phyloP scores from a whole-genome alignment of 805 yeast species.

The Saturnispora hagleri region DNA sequence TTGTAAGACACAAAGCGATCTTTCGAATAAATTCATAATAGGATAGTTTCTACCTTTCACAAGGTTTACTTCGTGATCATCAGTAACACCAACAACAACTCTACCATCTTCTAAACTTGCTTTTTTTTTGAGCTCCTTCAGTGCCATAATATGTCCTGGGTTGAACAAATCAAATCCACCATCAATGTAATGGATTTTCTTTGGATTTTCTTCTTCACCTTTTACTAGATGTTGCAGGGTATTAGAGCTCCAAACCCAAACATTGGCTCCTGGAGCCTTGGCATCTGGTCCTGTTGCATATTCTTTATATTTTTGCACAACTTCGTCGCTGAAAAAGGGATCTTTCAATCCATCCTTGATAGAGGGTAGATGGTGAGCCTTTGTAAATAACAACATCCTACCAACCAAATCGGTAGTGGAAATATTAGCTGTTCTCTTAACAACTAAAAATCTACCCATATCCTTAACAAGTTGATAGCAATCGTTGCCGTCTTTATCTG shows the following conservation, averaged over 20 bases:
- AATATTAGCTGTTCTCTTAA: constrained; percentile 87
- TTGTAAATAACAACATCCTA: constrained; percentile 61
- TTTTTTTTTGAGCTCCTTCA: constrained; percentile 38
- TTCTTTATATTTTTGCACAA: constrained; percentile 33
- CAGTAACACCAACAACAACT: constrained; percentile 58
- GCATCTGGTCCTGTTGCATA: constrained; percentile 67
- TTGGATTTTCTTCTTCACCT: constrained; percentile 20
- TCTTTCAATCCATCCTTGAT: constrained; percentile 23
- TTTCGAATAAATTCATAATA: constrained; percentile 79
- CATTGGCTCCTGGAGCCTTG: constrained; percentile 46
- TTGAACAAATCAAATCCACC: constrained; percentile 91
- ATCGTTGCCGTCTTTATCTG: constrained; percentile 93
- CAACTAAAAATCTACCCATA: constrained; percentile 79
- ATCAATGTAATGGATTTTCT: constrained; percentile 40
- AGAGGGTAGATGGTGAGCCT: constrained; percentile 44
- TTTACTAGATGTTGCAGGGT: constrained; percentile 27
- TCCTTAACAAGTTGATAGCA: constrained; percentile 81
- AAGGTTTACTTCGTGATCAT: constrained; percentile 45
- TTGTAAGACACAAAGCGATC: constrained; percentile 81
- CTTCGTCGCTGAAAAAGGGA: constrained; percentile 26
- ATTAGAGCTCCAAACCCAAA: constrained; percentile 29
- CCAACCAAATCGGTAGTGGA: constrained; percentile 93
- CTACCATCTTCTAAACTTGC: constrained; percentile 27
- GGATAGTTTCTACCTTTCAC: constrained; percentile 62
- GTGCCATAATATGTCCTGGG: constrained; percentile 81